These are phyloP conservation scores for Clarireedia monteithiana DNA, from an alignment of 2,329 filamentous ascomycete genomes.

Conservation along the genomic window DNA sequence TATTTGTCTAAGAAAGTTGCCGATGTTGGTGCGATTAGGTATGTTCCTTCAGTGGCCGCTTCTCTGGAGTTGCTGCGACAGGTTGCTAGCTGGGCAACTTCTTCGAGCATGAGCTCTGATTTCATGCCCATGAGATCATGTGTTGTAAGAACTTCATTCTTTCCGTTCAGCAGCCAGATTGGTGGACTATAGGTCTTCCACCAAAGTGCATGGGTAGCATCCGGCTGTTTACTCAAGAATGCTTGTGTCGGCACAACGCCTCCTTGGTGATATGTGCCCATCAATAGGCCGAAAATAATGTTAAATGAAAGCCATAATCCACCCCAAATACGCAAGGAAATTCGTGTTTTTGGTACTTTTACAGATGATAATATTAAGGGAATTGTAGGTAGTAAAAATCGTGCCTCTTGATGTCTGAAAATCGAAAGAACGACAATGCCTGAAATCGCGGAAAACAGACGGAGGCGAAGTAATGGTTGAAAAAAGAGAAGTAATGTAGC, in stretches of 20 bases:
- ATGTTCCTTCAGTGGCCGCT: slow-evolving; percentile 51
- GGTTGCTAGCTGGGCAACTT: slow-evolving; percentile 51
- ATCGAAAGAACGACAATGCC: slow-evolving; percentile 63
- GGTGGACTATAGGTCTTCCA: slow-evolving; percentile 84
- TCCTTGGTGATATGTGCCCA: slow-evolving; percentile 78
- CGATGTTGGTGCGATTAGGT: slow-evolving; percentile 66
- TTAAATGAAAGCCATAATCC: slow-evolving; percentile 64
- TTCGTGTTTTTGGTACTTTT: slow-evolving; percentile 50
- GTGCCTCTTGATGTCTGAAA: slow-evolving; percentile 73
- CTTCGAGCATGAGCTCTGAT: slow-evolving; percentile 49
- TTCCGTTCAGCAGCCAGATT: slow-evolving; percentile 70
- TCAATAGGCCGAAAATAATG: slow-evolving; percentile 56
- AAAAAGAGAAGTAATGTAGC: slow-evolving; percentile 54
- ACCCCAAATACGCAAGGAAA: slow-evolving; percentile 46
- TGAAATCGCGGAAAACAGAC: slow-evolving; percentile 66
- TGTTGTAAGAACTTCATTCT: slow-evolving; percentile 63
- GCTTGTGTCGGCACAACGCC: slow-evolving; percentile 70
- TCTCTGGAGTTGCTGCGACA: slow-evolving; percentile 53
- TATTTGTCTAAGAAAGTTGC: slow-evolving; percentile 62
- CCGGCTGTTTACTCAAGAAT: slow-evolving; percentile 59
- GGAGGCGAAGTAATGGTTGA: slow-evolving; percentile 48
- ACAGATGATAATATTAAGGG: slow-evolving; percentile 71
- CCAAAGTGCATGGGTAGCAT: slow-evolving; percentile 62
- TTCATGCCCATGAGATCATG: slow-evolving; percentile 67
- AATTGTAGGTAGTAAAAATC: slow-evolving; percentile 68